Percentiles rank a stretch among this genome's conserved stretches.
Evolutionary conservation across 352 stramenopile species (phyloP).

Genomic region (Peronospora destructor): DNA sequence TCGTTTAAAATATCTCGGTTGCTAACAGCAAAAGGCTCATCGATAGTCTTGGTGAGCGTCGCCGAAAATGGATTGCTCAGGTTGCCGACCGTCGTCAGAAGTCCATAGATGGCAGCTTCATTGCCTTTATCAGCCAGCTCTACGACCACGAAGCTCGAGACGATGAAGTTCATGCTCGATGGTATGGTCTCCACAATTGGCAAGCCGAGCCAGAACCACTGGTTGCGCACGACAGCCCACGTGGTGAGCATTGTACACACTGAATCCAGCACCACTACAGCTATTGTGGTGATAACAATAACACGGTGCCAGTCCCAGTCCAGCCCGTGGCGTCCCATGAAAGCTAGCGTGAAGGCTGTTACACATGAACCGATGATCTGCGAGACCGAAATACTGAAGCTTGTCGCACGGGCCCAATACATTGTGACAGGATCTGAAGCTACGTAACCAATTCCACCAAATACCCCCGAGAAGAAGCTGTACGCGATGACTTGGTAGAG

Average conservation of each 20-base stretch:
- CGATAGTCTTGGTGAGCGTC: conserved; percentile 32
- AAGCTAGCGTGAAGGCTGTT: conserved; percentile 21
- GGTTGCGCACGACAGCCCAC: conserved; percentile 33
- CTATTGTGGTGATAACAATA: conserved; percentile 23
- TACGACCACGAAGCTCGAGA: conserved; percentile 39
- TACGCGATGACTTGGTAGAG: conserved; percentile 38
- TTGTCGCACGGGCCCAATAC: conserved; percentile 35
- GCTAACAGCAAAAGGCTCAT: conserved; percentile 28
- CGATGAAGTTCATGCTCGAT: conserved; percentile 33
- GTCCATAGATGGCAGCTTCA: conserved; percentile 37
- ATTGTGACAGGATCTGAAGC: conserved; percentile 24
- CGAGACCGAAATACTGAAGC: conserved; percentile 32
- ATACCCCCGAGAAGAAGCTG: conserved; percentile 32
- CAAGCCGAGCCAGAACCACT: conserved; percentile 39
- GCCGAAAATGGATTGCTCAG: conserved; percentile 35
- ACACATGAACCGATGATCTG: conserved; percentile 28
- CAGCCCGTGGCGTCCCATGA: conserved; percentile 31
- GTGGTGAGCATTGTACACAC: conserved; percentile 30
- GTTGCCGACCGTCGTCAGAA: conserved; percentile 39
- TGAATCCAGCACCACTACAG: conserved; percentile 26
- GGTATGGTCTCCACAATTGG: conserved; percentile 31
- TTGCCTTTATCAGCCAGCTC: conserved; percentile 40
- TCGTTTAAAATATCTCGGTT: conserved; percentile 36
- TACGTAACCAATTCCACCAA: conserved; percentile 27
- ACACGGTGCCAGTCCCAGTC: conserved; percentile 36